Base-by-base conservation (phyloP, 495 filamentous ascomycete species). In the Penicillium ochrochloron region DNA sequence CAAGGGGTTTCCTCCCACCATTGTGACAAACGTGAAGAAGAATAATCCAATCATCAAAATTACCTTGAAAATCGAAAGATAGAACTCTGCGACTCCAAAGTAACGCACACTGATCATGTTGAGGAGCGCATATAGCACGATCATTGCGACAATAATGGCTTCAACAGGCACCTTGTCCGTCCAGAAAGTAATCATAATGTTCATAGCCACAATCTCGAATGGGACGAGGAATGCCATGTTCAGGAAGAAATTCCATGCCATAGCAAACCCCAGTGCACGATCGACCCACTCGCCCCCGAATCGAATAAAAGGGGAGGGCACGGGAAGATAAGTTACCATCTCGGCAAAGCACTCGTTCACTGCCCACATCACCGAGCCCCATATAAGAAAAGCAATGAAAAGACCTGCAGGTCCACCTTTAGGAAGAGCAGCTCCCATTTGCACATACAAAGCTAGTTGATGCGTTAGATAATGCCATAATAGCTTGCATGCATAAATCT, bases 251-350 rank as follows among this genome's bases (percentile, higher is more conserved):
- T 92, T 93, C 83, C 88, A 93, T 8, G 89, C 80, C 31, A 81
- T 80, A 11, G 80, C 80, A 41, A 84, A 80, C 31, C 81, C 73
- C 60, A 82, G 79, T 3, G 82, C 84, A 62, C 82, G 89, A 73
- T 93, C 90, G 29, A 94, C 90, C 77, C 87, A 93, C 56, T 84
- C 81, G 15, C 90, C 88, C n/a, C 89, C 89, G 67, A 93, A 88
- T 23, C 89, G 87, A 70, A 93, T 90, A 67, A 93, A 93, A 4
- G 90, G 89, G 14, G 87, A 89, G 8, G 86, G 86, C 41, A 94
- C 87, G 11, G 91, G 90, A 51, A 92, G 78, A 64, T 90, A 93
- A 5, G 87, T 89, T 4, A 90, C 88, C 88, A 93, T 92, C 72
- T 93, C 91, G 5, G 88, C 88, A 88, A 62, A 92, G 56, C 75